Conservation (phyloP, 2,329 filamentous ascomycete species). For the Alternaria burnsii region DNA sequence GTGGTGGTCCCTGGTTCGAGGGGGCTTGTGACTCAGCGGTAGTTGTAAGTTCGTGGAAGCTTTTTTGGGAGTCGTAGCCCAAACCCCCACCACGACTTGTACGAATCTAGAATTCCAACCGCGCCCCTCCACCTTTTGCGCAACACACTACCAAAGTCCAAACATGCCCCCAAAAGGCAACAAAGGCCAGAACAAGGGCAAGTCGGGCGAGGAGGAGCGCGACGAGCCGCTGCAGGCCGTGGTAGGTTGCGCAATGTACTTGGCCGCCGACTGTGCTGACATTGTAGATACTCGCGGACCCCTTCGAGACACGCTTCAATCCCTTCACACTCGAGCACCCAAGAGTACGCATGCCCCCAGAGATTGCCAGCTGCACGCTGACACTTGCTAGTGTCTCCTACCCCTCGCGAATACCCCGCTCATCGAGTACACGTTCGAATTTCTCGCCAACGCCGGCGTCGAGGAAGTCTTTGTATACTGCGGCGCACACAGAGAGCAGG, state of each 20-base stretch:
- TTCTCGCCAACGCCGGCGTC: slow-evolving; percentile 93
- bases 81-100: slow-evolving; percentile 21
- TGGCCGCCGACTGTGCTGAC: slow-evolving; percentile 26
- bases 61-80: slow-evolving; percentile 14
- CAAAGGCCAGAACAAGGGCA: slow-evolving; percentile 53
- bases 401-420: slow-evolving; percentile 92
- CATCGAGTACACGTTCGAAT: slow-evolving; percentile 97
- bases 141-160: neutral
- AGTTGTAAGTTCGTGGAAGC: slow-evolving; percentile 20
- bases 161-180: slow-evolving; percentile 60
- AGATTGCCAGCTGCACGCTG: slow-evolving; percentile 22
- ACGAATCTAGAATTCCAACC: slow-evolving; percentile 19
- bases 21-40: slow-evolving; percentile 29
- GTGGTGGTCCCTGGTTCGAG: slow-evolving; percentile 17
- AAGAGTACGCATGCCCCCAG: slow-evolving; percentile 66
- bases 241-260: slow-evolving; percentile 51
- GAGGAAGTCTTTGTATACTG: slow-evolving; percentile 93
- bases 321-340: slow-evolving; percentile 90
- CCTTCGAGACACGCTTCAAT: slow-evolving; percentile 89
- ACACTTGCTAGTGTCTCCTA: slow-evolving; percentile 76
- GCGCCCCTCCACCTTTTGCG: slow-evolving; percentile 16
- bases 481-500: slow-evolving; percentile 82
- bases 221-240: slow-evolving; percentile 71
- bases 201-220: slow-evolving; percentile 63
- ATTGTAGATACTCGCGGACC: slow-evolving; percentile 83